These are phyloP conservation scores for Colletotrichum liaoningense DNA, from an alignment of 2,329 filamentous ascomycete species.

Conservation along the genomic window DNA sequence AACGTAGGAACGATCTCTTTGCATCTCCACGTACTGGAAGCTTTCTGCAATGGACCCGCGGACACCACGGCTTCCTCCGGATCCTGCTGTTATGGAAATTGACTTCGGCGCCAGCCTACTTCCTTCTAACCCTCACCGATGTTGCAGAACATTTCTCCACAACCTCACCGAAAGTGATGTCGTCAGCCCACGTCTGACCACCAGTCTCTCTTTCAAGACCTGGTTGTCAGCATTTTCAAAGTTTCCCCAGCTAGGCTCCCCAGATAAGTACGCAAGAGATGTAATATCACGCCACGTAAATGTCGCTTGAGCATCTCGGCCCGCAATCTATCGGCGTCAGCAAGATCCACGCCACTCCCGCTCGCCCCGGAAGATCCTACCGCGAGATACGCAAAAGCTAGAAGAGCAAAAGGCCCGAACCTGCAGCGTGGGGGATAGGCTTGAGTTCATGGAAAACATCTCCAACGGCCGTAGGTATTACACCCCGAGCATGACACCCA, in stretches of 20 bases:
- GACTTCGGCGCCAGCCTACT: not conserved
- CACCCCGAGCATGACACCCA: slow-evolving; percentile 3
- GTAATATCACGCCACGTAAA: slow-evolving; percentile 12
- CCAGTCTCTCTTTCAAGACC: not conserved
- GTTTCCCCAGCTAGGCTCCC: not conserved
- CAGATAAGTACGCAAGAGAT: not conserved
- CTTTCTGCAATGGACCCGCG: not conserved
- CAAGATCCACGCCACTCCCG: not conserved
- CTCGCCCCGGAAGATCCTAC: not conserved
- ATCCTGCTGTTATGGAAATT: not conserved
- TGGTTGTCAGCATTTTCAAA: not conserved
- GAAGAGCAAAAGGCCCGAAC: not conserved
- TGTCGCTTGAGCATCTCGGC: slow-evolving; percentile 9
- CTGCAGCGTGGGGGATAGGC: not conserved
- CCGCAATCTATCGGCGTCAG: slow-evolving; percentile 5
- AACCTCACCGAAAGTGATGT: not conserved
- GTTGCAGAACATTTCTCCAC: not conserved
- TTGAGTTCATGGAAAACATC: not conserved
- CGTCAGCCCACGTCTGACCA: not conserved
- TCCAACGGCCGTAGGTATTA: not conserved
- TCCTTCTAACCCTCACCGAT: not conserved
- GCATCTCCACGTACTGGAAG: not conserved
- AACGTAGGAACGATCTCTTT: not conserved
- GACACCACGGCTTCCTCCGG: not conserved
- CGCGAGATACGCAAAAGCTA: not conserved